Conservation (phyloP, 1,284 basidiomycete species). For the Takashimella koratensis region DNA sequence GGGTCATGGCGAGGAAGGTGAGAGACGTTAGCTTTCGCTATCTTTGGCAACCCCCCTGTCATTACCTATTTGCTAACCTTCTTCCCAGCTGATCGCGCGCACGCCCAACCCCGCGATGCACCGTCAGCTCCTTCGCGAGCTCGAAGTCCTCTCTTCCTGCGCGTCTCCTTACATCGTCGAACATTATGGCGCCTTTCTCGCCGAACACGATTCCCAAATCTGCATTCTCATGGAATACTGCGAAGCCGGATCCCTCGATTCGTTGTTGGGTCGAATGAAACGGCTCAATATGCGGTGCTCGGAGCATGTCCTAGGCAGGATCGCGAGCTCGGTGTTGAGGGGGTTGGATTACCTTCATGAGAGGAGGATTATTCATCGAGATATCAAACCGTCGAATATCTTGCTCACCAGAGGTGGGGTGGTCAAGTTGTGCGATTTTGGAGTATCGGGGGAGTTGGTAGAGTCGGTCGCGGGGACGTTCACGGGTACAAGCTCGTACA, state of each 20-base stretch:
- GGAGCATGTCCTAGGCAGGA: slow-evolving; percentile 85
- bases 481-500: slow-evolving; percentile 94
- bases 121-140: slow-evolving; percentile 87
- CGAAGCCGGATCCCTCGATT: slow-evolving; percentile 79
- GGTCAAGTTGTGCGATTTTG: slow-evolving; percentile 93
- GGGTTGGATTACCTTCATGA: slow-evolving; percentile 90
- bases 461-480: slow-evolving; percentile 90
- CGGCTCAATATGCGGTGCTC: slow-evolving; percentile 73
- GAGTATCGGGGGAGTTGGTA: slow-evolving; percentile 91
- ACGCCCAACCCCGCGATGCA: slow-evolving; percentile 80
- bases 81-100: slow-evolving; percentile 74
- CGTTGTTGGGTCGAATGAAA: slow-evolving; percentile 79
- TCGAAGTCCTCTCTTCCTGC: slow-evolving; percentile 82
- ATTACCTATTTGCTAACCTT: background rate
- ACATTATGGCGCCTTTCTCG: slow-evolving; percentile 94
- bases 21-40: slow-evolving; percentile 23
- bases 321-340: slow-evolving; percentile 87
- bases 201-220: slow-evolving; percentile 85
- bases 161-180: slow-evolving; percentile 83
- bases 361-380: slow-evolving; percentile 88
- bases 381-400: slow-evolving; percentile 97
- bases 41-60: too few relatives aligned
- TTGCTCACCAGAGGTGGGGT: slow-evolving; percentile 79
- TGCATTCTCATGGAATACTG: slow-evolving; percentile 94
- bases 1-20: slow-evolving; percentile 84